phyloP scores from a whole-genome alignment of 805 yeast species.

The Lipomyces kockii region DNA sequence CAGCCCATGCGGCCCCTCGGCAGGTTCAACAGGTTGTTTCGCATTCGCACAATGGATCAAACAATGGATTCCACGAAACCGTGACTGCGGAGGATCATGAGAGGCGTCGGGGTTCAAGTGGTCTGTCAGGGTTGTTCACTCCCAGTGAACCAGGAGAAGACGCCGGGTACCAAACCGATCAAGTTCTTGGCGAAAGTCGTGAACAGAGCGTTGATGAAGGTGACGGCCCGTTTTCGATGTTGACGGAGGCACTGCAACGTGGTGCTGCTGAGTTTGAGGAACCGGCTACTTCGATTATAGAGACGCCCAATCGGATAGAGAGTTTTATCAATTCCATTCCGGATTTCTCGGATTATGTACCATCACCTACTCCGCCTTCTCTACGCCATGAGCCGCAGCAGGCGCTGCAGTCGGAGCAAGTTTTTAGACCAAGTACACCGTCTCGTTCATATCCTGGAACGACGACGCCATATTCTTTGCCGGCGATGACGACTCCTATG shows the following conservation, averaged over 20 bases:
- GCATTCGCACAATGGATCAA: background rate
- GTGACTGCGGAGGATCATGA: background rate
- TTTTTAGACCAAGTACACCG: background rate
- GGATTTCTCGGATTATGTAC: background rate
- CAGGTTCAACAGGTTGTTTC: background rate
- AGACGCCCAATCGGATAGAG: background rate
- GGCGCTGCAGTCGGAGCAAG: background rate
- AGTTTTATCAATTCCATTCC: background rate
- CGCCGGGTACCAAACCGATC: background rate
- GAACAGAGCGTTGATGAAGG: background rate
- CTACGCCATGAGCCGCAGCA: background rate
- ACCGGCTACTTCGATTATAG: background rate
- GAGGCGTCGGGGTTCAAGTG: background rate
- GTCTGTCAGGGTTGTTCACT: background rate
- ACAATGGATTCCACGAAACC: background rate
- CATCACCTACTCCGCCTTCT: background rate
- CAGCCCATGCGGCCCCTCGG: background rate
- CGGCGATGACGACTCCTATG: background rate
- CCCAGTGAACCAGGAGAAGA: conserved; percentile 1
- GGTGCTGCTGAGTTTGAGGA: background rate
- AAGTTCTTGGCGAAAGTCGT: background rate
- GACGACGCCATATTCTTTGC: background rate
- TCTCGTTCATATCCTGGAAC: background rate
- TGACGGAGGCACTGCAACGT: background rate
- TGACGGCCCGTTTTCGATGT: background rate